Evolutionary conservation across 2,329 filamentous ascomycete genomes (phyloP).

Genomic region (Alternaria angustiovoidea): DNA sequence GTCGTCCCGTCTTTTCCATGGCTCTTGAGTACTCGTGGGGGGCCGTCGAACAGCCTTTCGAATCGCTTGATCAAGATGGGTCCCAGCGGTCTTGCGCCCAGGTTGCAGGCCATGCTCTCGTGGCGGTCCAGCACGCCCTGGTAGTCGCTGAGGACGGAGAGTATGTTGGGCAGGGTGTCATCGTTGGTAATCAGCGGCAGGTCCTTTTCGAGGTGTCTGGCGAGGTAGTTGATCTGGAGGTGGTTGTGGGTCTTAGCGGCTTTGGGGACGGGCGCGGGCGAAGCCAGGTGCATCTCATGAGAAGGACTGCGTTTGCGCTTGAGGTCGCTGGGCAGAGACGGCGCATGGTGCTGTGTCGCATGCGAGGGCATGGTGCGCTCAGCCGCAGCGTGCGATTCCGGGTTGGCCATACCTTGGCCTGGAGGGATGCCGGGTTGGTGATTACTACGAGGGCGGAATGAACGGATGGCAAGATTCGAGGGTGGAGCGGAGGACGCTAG

Average conservation of each 20-base stretch:
- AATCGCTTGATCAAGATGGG: conserved; percentile 86
- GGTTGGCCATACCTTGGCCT: conserved; percentile 35
- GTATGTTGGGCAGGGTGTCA: conserved; percentile 76
- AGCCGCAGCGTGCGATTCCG: conserved; percentile 29
- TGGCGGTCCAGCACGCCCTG: conserved; percentile 85
- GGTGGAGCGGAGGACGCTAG: conserved; percentile 37
- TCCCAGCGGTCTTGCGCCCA: conserved; percentile 82
- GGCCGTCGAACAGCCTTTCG: conserved; percentile 83
- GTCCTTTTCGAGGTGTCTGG: conserved; percentile 68
- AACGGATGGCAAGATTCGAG: conserved; percentile 25
- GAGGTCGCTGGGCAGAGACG: conserved; percentile 39
- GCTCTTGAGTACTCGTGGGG: conserved; percentile 72
- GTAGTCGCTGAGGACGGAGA: conserved; percentile 79
- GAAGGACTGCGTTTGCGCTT: conserved; percentile 60
- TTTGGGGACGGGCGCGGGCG: conserved; percentile 56
- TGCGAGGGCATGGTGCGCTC: conserved; percentile 35
- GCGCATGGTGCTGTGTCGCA: conserved; percentile 32
- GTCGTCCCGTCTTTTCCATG: conserved; percentile 67
- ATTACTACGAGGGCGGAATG: conserved; percentile 17
- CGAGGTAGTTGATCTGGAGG: conserved; percentile 73
- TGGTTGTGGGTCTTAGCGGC: conserved; percentile 65
- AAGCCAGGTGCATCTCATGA: conserved; percentile 45
- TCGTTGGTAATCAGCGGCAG: conserved; percentile 69
- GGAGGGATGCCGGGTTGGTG: conserved; percentile 27
- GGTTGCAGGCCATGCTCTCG: conserved; percentile 84